phyloP scores from a whole-genome alignment of 257 asterid genomes.

The Solanum rostratum region DNA sequence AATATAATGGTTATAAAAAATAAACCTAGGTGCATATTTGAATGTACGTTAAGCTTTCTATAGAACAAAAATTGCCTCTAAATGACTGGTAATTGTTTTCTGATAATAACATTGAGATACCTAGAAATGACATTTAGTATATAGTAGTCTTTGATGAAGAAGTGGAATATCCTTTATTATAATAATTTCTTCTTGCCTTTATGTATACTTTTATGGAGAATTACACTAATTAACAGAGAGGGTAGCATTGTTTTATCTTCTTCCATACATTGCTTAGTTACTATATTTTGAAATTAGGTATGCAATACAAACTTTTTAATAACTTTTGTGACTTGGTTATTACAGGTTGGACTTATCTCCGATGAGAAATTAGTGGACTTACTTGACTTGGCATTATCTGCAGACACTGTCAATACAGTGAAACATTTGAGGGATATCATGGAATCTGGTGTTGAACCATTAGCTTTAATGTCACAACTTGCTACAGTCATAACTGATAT shows the following conservation, averaged over 20 bases:
- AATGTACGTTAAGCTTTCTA: background rate
- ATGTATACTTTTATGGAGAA: background rate
- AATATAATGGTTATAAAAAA: background rate
- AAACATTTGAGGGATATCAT: conserved; percentile 82
- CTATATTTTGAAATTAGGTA: background rate
- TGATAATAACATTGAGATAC: background rate
- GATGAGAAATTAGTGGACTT: conserved; percentile 92
- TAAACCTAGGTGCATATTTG: background rate
- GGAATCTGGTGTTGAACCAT: conserved; percentile 96
- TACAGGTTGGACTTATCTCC: conserved; percentile 86
- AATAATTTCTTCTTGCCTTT: background rate
- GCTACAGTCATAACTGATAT: conserved; percentile 92
- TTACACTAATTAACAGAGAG: background rate
- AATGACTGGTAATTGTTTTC: background rate
- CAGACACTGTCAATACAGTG: conserved; percentile 93
- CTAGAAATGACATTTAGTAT: background rate
- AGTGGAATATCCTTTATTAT: background rate
- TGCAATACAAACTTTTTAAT: background rate
- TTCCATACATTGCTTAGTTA: background rate
- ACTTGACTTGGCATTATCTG: conserved; percentile 91
- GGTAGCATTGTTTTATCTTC: background rate
- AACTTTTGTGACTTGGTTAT: background rate
- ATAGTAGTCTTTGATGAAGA: background rate
- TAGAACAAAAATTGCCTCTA: background rate
- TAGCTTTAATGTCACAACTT: conserved; percentile 96